phyloP scores from a whole-genome alignment of 345 rosid species.

The Salix exigua region DNA sequence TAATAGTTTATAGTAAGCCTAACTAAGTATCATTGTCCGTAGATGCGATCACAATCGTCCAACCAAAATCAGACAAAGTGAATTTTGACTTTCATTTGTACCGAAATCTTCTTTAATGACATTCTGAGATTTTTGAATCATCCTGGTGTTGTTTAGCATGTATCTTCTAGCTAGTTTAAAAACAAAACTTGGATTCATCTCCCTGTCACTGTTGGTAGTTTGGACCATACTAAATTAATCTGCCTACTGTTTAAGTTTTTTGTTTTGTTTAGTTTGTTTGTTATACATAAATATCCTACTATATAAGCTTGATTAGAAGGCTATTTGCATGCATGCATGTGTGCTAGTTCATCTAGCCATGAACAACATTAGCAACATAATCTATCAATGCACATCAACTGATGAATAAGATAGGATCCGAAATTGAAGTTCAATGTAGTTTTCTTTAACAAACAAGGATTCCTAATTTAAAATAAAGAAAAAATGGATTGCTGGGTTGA shows the following conservation, averaged over 20 bases:
- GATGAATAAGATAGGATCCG: no score
- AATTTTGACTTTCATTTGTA: slow-evolving; percentile 52
- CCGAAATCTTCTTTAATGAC: slow-evolving; percentile 12
- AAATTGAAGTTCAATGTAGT: neutral
- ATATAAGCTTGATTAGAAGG: neutral
- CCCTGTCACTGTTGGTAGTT: slow-evolving; percentile 30
- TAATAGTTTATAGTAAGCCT: slow-evolving; percentile 31
- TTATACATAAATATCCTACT: neutral
- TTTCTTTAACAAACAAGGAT: neutral
- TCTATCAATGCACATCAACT: neutral
- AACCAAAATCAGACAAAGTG: slow-evolving; percentile 44
- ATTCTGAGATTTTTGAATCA: slow-evolving; percentile 9
- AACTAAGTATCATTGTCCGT: slow-evolving; percentile 47
- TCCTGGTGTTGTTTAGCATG: slow-evolving; percentile 29
- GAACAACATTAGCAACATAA: neutral
- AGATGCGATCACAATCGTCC: slow-evolving; percentile 47
- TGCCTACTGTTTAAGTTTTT: neutral
- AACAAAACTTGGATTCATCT: slow-evolving; percentile 40
- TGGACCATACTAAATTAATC: slow-evolving; percentile 23
- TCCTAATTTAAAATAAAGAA: slow-evolving; percentile 11
- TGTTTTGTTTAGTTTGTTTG: neutral
- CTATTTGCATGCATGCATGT: neutral
- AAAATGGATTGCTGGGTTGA: slow-evolving; percentile 27
- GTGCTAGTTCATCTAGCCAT: neutral
- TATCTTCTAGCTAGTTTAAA: slow-evolving; percentile 15